phyloP scores from a whole-genome alignment of 1,284 basidiomycete species.

The Puccinia horiana region DNA sequence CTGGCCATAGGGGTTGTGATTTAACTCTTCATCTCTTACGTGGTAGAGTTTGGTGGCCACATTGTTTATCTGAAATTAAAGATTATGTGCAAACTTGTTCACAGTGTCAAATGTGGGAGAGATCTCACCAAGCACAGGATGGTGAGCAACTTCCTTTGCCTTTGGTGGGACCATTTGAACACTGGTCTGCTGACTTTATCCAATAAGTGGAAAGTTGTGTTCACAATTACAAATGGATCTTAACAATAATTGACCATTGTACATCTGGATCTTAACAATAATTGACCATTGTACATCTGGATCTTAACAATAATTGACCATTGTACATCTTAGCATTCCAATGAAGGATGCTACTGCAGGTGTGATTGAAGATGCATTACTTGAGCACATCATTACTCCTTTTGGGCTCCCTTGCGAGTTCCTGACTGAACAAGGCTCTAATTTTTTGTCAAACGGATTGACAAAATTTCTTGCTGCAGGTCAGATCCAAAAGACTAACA shows the following conservation, averaged over 20 bases:
- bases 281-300: conserved; percentile 21
- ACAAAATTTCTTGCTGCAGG: background rate
- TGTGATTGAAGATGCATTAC: background rate
- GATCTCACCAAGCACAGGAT: background rate
- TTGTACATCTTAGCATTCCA: conserved; percentile 19
- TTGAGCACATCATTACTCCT: too few relatives aligned
- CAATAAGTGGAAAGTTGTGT: background rate
- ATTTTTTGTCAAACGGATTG: conserved; percentile 3
- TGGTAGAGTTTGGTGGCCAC: background rate
- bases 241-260: conserved; percentile 15
- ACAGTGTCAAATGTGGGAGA: background rate
- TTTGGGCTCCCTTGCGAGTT: too few relatives aligned
- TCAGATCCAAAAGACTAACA: background rate
- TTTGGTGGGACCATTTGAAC: background rate
- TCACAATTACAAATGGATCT: too few relatives aligned
- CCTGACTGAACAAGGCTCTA: conserved; percentile 7
- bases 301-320: conserved; percentile 10
- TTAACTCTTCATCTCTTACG: background rate
- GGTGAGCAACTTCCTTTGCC: background rate
- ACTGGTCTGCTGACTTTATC: conserved; percentile 5
- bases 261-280: background rate
- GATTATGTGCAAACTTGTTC: background rate
- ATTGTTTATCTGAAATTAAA: background rate
- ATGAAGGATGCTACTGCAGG: conserved; percentile 9
- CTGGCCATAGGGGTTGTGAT: background rate